A percentile compares a stretch with the other conserved stretches of the same genome.
phyloP scores from a whole-genome alignment of 2,329 filamentous ascomycete genomes.

The Rhynchosporium secalis region DNA sequence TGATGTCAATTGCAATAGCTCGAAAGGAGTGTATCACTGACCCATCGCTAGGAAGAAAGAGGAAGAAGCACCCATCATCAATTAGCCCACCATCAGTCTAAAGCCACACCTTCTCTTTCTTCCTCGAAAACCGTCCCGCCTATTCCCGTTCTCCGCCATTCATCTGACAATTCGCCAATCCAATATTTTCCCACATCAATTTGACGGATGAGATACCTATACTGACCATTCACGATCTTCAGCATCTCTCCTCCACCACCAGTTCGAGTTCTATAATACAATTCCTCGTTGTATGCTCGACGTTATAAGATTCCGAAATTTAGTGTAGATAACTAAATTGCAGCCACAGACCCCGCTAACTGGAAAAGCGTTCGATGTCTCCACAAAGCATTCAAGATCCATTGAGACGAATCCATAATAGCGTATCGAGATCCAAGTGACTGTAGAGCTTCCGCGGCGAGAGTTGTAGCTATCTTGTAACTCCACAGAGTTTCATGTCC shows the following conservation, averaged over 20 bases:
- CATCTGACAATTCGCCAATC: not conserved
- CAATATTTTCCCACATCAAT: not conserved
- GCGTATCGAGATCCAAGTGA: not conserved
- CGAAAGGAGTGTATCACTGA: not conserved
- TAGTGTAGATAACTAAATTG: not conserved
- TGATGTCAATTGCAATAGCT: too few relatives aligned
- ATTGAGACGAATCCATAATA: not conserved
- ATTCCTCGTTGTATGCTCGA: not conserved
- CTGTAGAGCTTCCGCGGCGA: not conserved
- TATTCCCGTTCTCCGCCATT: not conserved
- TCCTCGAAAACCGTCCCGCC: too few relatives aligned
- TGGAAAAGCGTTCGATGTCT: not conserved
- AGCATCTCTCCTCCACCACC: not conserved
- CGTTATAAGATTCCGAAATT: slow-evolving; percentile 1
- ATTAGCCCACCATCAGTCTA: not conserved
- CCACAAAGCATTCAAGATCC: not conserved
- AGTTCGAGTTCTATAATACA: not conserved
- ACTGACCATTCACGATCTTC: not conserved
- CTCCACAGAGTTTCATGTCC: not conserved
- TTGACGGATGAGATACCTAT: not conserved
- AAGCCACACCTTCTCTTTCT: not conserved
- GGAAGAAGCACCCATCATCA: not conserved
- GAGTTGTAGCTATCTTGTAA: not conserved
- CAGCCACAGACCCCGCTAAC: not conserved
- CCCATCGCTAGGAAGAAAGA: not conserved